phyloP scores from a whole-genome alignment of 2,329 filamentous ascomycete genomes.

The Colletotrichum scovillei region DNA sequence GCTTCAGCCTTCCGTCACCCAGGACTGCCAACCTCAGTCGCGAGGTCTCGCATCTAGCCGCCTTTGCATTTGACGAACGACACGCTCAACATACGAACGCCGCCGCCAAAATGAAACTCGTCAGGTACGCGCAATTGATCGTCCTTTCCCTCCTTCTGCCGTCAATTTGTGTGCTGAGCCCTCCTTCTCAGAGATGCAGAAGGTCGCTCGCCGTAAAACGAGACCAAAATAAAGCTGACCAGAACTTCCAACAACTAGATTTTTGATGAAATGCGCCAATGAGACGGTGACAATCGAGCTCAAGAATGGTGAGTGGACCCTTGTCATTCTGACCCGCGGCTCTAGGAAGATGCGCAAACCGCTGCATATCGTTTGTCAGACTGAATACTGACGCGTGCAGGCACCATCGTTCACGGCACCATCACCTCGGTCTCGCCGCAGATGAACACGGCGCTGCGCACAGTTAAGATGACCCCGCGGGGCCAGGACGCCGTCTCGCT shows the following conservation, averaged over 20 bases:
- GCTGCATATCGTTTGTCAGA: no score
- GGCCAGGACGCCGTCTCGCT: conserved; percentile 88
- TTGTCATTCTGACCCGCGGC: neutral
- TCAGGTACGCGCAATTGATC: conserved; percentile 76
- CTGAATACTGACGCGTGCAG: conserved; percentile 54
- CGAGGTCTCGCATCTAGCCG: conserved; percentile 8
- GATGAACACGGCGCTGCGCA: conserved; percentile 97
- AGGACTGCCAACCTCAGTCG: conserved; percentile 10
- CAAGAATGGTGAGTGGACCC: conserved; percentile 82
- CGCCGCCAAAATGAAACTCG: conserved; percentile 86
- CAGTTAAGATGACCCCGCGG: conserved; percentile 95
- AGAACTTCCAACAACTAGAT: conserved; percentile 65
- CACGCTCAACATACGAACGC: conserved; percentile 8
- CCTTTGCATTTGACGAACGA: conserved; percentile 1
- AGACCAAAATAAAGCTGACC: conserved; percentile 43
- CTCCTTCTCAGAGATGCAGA: neutral
- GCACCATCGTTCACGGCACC: conserved; percentile 95
- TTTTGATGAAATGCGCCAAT: conserved; percentile 99
- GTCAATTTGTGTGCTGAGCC: conserved; percentile 38
- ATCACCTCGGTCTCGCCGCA: conserved; percentile 96
- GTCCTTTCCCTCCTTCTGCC: conserved; percentile 41
- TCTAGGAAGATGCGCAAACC: neutral
- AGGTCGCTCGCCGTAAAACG: neutral
- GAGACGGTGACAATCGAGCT: conserved; percentile 98
- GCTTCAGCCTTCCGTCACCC: conserved; percentile 30